phyloP scores from a whole-genome alignment of 2,329 filamentous ascomycete species.

The Microsporum audouinii region DNA sequence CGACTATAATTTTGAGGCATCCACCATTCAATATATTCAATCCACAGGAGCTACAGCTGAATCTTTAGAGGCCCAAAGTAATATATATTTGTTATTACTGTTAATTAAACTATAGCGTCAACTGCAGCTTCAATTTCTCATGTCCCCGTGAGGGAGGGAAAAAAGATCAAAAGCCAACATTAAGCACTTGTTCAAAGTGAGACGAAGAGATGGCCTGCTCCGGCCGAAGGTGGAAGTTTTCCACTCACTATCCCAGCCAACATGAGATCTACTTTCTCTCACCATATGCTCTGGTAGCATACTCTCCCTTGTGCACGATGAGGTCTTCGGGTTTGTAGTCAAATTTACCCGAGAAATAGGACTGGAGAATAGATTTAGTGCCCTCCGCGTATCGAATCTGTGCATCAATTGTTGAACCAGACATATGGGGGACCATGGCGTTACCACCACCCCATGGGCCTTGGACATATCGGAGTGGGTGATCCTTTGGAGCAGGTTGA shows the following conservation, averaged over 20 bases:
- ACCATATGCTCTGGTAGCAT: conserved; percentile 89
- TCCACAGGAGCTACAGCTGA: background rate
- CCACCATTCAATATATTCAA: too few species aligned
- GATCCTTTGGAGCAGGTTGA: conserved; percentile 87
- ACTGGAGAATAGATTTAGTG: conserved; percentile 78
- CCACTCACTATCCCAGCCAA: background rate
- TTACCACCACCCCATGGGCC: conserved; percentile 95
- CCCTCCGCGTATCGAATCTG: conserved; percentile 85
- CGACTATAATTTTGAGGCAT: background rate
- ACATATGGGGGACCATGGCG: conserved; percentile 99
- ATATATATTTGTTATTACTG: background rate
- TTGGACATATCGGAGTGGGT: conserved; percentile 82
- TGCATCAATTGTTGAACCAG: conserved; percentile 93
- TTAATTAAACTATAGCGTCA: background rate
- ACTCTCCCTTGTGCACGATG: conserved; percentile 81
- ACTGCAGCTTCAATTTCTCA: background rate
- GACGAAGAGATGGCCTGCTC: background rate
- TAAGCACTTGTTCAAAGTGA: background rate
- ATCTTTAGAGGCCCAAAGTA: background rate
- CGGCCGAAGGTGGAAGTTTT: background rate
- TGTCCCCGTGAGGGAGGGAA: background rate
- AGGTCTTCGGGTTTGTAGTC: conserved; percentile 87
- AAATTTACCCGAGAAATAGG: conserved; percentile 75
- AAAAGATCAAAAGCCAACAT: background rate
- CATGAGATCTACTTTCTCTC: conserved; percentile 42